Base-by-base conservation (phyloP, 352 stramenopile species). In the Pythium rishiriense region DNA sequence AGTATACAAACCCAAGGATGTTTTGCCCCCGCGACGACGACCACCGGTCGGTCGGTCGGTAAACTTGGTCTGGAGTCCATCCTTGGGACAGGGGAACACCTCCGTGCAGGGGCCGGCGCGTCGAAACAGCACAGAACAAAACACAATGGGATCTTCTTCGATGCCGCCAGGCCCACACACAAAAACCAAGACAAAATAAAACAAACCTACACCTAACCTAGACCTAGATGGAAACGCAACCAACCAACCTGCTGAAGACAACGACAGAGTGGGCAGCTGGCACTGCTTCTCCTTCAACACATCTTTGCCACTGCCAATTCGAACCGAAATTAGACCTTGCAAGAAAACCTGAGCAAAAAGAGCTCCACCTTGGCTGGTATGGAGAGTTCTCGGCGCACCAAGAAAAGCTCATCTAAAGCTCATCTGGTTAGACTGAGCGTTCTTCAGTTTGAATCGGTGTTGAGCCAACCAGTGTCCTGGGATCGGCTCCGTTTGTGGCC, bases 91-190 rank as follows among this genome's bases (percentile, higher is more conserved):
- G 41, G 42, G 42, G 29, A 22, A 43, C 26, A 49, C 54, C 25
- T 41, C 4, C 0, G 14, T 35, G 7, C 5, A 14, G n/a, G 25
- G 25, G n/a, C 15, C 8, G 9, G 42, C 14, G 11, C 3, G 6
- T 45, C 57, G 56, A 58, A 62, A 66, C 64, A 66, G 62, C 55
- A 70, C 64, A 70, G 57, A 70, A 70, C 64, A 39, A 35, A 65
- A 70, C 64, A 66, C 29, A 43, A 45, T 51, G n/a, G 29, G 28
- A 25, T 62, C 19, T 48, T 45, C 3, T 0, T 26, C 25, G 3
- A 54, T 14, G 5, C 3, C 25, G n/a, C 6, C 58, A 39, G 21
- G 21, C 10, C 11, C 4, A 6, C 48, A 64, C 49, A 61, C 60
- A 67, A 61, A 62, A 37, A n/a, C 2, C 50, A 59, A 55, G 22